phyloP scores from a whole-genome alignment of 768 basidiomycete genomes.

The Tephrocybe sp. region DNA sequence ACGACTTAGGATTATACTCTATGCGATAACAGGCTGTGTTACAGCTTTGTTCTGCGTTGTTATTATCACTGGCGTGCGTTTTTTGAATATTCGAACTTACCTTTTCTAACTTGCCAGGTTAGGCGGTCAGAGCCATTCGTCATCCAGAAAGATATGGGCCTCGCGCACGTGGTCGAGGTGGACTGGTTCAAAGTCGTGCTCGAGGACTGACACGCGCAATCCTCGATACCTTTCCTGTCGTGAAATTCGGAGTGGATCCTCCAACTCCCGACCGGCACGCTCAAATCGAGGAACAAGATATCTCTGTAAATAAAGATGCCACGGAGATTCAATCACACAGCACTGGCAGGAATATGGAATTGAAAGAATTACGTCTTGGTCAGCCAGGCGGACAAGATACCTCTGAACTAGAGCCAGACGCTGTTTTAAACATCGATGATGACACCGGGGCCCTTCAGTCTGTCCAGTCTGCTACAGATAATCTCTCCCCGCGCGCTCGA shows the following conservation, averaged over 20 bases:
- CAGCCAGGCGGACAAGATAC: conserved; percentile 6
- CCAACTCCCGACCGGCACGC: not conserved
- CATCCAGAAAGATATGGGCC: conserved; percentile 93
- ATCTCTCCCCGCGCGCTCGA: not conserved
- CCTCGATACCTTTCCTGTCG: conserved; percentile 91
- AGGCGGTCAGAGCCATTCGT: conserved; percentile 80
- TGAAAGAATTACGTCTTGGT: conserved; percentile 19
- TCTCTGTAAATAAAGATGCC: conserved; percentile 20
- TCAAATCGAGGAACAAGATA: conserved; percentile 2
- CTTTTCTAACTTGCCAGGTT: conserved; percentile 8
- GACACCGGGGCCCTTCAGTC: not conserved
- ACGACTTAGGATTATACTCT: conserved; percentile 75
- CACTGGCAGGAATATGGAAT: not conserved
- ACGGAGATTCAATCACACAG: too few relatives aligned
- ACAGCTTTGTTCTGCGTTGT: conserved; percentile 82
- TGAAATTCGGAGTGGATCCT: conserved; percentile 64
- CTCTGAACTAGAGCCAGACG: not conserved
- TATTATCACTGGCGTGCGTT: conserved; percentile 75
- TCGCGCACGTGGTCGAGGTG: conserved; percentile 42
- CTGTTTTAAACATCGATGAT: not conserved
- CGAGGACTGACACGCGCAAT: conserved; percentile 90
- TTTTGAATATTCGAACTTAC: conserved; percentile 1
- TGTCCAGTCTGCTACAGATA: not conserved
- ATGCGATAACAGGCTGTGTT: conserved; percentile 87
- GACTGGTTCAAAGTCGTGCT: conserved; percentile 61